Conservation (phyloP, 768 basidiomycete species). For the Boletus rubroflammeus region DNA sequence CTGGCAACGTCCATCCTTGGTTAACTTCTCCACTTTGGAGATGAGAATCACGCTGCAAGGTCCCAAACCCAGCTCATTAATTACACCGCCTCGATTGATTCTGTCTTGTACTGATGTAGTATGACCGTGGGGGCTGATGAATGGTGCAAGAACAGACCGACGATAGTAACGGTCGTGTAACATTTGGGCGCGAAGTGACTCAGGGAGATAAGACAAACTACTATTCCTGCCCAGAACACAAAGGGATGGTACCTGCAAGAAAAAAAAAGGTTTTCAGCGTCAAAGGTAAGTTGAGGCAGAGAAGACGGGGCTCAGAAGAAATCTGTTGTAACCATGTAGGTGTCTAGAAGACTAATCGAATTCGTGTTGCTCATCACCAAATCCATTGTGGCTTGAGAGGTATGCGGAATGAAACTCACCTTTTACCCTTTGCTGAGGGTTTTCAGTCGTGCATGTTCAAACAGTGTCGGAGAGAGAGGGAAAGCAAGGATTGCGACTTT, state of each 20-base stretch:
- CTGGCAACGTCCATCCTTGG: background rate
- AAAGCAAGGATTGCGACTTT: background rate
- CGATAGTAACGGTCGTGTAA: background rate
- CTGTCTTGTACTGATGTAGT: background rate
- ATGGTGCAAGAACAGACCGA: slow-evolving; percentile 1
- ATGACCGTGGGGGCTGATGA: background rate
- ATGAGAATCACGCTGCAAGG: background rate
- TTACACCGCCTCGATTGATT: slow-evolving; percentile 7
- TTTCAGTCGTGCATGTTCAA: background rate
- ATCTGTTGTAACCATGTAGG: slow-evolving; percentile 59
- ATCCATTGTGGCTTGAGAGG: background rate
- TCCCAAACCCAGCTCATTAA: slow-evolving; percentile 4
- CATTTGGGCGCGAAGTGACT: background rate
- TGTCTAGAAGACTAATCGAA: slow-evolving; percentile 97
- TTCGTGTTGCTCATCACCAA: slow-evolving; percentile 55
- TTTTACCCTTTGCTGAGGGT: background rate
- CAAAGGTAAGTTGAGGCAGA: background rate
- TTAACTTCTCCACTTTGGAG: background rate
- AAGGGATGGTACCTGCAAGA: slow-evolving; percentile 1
- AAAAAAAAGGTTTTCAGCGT: slow-evolving; percentile 8
- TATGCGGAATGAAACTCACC: slow-evolving; percentile 9
- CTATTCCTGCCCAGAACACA: background rate
- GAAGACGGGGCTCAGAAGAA: slow-evolving; percentile 17
- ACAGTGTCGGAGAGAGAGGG: background rate
- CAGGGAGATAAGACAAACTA: background rate